Evolutionary conservation across 768 basidiomycete genomes (phyloP).

Genomic region (Podaxis sp.): DNA sequence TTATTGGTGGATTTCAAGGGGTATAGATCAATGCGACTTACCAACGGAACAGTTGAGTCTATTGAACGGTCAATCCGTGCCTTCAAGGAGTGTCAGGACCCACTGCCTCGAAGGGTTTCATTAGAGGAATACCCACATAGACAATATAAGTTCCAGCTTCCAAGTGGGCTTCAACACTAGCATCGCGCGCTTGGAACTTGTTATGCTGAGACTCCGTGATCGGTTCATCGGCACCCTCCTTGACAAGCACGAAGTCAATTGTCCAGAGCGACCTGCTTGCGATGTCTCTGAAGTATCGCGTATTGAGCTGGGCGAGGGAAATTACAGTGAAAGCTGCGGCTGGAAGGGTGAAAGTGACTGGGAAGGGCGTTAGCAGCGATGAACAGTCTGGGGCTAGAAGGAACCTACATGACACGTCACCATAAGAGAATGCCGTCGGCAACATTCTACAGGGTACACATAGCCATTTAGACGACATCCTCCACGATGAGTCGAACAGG

Average conservation of each 20-base stretch:
- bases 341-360: constrained; percentile 48
- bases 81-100: constrained; percentile 17
- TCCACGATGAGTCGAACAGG: constrained; percentile 48
- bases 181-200: constrained; percentile 38
- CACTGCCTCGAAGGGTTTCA: background rate
- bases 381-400: background rate
- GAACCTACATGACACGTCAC: constrained; percentile 53
- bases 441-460: constrained; percentile 38
- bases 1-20: background rate
- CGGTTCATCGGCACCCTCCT: constrained; percentile 40
- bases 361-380: background rate
- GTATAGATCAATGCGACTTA: background rate
- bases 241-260: constrained; percentile 51
- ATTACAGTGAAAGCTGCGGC: constrained; percentile 41
- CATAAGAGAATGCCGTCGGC: constrained; percentile 49
- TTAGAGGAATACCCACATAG: constrained; percentile 29
- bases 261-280: constrained; percentile 43
- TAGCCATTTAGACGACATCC: constrained; percentile 48
- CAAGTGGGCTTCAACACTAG: constrained; percentile 40
- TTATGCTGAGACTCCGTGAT: constrained; percentile 35
- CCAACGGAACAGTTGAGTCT: background rate
- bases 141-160: constrained; percentile 45
- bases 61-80: constrained; percentile 31
- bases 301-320: constrained; percentile 52
- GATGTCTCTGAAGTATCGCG: constrained; percentile 49